Percentiles rank a stretch among this genome's conserved stretches.
phyloP scores from a whole-genome alignment of 768 basidiomycete species.

The Krasilnikovozyma curviuscula region DNA sequence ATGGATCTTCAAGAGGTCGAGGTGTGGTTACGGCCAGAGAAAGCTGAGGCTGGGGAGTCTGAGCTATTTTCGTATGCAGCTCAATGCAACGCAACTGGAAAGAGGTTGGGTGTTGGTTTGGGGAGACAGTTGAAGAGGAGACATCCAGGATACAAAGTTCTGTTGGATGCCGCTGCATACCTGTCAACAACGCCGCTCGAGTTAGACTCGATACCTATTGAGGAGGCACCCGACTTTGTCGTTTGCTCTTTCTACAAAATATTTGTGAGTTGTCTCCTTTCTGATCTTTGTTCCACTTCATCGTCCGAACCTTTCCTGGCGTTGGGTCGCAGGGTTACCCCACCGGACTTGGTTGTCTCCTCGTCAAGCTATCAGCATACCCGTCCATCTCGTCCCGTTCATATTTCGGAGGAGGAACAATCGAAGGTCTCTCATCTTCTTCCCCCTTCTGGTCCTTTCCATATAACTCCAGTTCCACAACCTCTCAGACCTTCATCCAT shows the following conservation, averaged over 20 bases:
- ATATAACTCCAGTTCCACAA: background rate
- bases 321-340: slow-evolving; percentile 13
- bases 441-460: slow-evolving; percentile 2
- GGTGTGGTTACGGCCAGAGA: background rate
- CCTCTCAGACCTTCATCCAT: slow-evolving; percentile 5
- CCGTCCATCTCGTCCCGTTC: background rate
- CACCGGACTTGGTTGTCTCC: slow-evolving; percentile 17
- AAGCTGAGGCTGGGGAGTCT: background rate
- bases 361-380: slow-evolving; percentile 13
- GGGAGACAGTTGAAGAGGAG: slow-evolving; percentile 8
- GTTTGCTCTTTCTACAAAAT: slow-evolving; percentile 19
- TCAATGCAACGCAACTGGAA: slow-evolving; percentile 20
- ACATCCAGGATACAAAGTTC: slow-evolving; percentile 1
- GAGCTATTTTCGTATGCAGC: slow-evolving; percentile 14
- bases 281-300: background rate
- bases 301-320: background rate
- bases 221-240: slow-evolving; percentile 16
- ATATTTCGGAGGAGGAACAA: slow-evolving; percentile 19
- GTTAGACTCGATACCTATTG: slow-evolving; percentile 5
- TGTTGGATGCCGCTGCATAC: slow-evolving; percentile 18
- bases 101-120: slow-evolving; percentile 6
- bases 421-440: slow-evolving; percentile 13
- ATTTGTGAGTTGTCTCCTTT: slow-evolving; percentile 4
- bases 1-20: background rate
- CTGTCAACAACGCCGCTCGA: slow-evolving; percentile 13